Conservation (phyloP, 1,139 yeast genomes). For the Suhomyces wounanorum region DNA sequence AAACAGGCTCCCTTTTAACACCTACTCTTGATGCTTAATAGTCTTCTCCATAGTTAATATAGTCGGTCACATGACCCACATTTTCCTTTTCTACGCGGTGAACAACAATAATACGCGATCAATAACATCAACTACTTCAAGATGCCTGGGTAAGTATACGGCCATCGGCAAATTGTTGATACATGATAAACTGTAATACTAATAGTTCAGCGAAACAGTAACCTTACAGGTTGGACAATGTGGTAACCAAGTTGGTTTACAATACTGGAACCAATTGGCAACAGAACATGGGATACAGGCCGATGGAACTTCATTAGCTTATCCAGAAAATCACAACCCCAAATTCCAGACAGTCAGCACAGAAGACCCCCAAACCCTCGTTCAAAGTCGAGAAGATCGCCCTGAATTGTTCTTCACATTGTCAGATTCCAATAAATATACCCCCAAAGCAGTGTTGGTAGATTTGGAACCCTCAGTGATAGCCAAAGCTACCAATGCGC, state of each 20-base stretch:
- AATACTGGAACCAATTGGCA: constrained; percentile 91
- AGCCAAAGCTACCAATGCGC: constrained; percentile 56
- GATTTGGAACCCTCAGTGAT: constrained; percentile 94
- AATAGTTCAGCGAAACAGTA: constrained; percentile 41
- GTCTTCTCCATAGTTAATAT: background rate
- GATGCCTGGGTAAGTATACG: constrained; percentile 15
- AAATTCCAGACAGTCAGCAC: constrained; percentile 12
- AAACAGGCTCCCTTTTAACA: background rate
- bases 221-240: constrained; percentile 75
- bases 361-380: background rate
- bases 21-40: background rate
- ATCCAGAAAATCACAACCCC: constrained; percentile 13
- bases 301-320: constrained; percentile 58
- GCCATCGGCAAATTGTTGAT: background rate
- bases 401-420: constrained; percentile 83
- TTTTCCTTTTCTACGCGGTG: background rate
- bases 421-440: constrained; percentile 70
- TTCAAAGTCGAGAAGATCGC: constrained; percentile 56
- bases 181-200: constrained; percentile 21
- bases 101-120: background rate
- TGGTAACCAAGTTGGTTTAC: constrained; percentile 93
- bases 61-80: background rate
- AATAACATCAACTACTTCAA: background rate
- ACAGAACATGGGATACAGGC: constrained; percentile 80
- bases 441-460: constrained; percentile 82